Base-by-base conservation (phyloP, 768 basidiomycete species). In the Kwoniella dejecticola region DNA sequence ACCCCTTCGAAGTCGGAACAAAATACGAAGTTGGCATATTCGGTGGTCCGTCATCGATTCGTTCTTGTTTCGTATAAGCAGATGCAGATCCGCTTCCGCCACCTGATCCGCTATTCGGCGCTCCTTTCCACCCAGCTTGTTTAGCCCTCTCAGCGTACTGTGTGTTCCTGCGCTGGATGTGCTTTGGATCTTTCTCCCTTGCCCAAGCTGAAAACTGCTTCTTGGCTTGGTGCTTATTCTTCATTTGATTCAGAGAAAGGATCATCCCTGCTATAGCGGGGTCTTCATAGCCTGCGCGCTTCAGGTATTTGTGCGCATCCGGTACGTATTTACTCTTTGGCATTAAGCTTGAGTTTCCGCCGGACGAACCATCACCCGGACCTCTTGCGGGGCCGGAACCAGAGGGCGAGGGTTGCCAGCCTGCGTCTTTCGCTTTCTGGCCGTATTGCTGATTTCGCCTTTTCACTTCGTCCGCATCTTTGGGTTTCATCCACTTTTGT, bases 181-280 rank as follows among this genome's bases (percentile, higher is more conserved):
- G 23, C 33, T 56, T 26, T 11, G 40, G 40, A 19, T 49, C 44
- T 40, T 52, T 57, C 24, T 62, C 54, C 38, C 29, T 41, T 6
- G 26, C 24, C 61, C 61, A 62, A n/a, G 46, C 27, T 27, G 24
- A 23, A 27, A 56, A 50, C 6, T 31, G 38, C 38, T 57, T 49
- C 29, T 50, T 50, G 1, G 53, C 55, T 23, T 24, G 33, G 0
- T 62, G 44, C 41, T 62, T 46, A 21, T 57, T 54, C 13, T n/a
- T 36, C 17, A 33, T n/a, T 15, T 42, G 30, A 29, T 56, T 50
- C 52, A 62, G 13, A 5, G 47, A 36, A 11, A 46, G 10, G 19
- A 62, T 56, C 61, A 56, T 62, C 13, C 53, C 54, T 15, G 60
- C 60, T 47, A 62, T 62, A 45, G 60, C 60, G 13, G 46, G 45